Evolutionary conservation across 2,329 filamentous ascomycete genomes (phyloP), one percentile per base, ranked within the genome.

Genomic region (Neonectria ditissima): DNA sequence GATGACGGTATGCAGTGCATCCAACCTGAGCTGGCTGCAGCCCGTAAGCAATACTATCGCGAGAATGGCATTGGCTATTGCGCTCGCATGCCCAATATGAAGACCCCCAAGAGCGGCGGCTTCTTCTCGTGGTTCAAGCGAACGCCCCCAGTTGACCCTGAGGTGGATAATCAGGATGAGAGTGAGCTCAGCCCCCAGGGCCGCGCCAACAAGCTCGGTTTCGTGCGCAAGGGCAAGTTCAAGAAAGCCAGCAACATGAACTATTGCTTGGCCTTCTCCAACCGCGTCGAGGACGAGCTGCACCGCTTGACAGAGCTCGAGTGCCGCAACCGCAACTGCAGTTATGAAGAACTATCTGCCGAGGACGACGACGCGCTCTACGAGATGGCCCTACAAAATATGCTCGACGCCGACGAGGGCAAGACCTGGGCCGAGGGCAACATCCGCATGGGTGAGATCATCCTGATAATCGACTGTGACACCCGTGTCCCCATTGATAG

Each of bases 191-290:
- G 70, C 9, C 67, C 68, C 0, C 70, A 74, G 32, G 72, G 66
- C 0, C 69, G 65, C 1, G 73, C 71, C 1, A 83, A 81, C 52
- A 78, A 82, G 52, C 77, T 78, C 13, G 80, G 81, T 10, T 90
- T 89, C 73, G 70, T 86, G 6, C 81, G 87, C 18, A 81, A 81
- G 47, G 87, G 87, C 45, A 88, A 88, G 69, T 89, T 89, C 80
- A 89, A 89, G 76, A 89, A 89, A 76, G 86, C 87, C 2, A 88
- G 86, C 32, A 91, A 91, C 79, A 90, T 91, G 88, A 91, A 91
- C 74, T 90, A 87, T 64, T 87, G 83, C 1, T 77, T 90, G 32
- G 81, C 82, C 52, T 76, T 88, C 54, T 86, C 84, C 60, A 82
- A 83, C 67, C 79, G 82, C 4, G 82, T 90, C 1, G 88, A 90